phyloP scores from a whole-genome alignment of 495 filamentous ascomycete species.

The Daldinia grandis region DNA sequence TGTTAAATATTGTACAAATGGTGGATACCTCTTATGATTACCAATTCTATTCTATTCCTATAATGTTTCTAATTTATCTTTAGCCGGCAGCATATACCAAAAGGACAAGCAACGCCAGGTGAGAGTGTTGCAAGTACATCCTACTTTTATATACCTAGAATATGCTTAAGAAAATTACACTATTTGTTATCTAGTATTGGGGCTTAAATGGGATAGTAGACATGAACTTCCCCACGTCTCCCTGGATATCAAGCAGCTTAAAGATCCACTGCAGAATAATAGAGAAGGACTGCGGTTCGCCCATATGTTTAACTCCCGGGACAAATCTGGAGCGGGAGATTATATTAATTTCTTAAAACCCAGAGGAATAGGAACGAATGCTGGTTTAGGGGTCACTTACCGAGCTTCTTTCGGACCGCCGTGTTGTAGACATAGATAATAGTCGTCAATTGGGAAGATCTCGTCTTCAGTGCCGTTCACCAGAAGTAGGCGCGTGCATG shows the following conservation, averaged over 20 bases:
- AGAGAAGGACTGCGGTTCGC: slow-evolving; percentile 25
- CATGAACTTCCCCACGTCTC: slow-evolving; percentile 29
- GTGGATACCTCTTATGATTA: too few species aligned
- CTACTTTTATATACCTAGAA: too few species aligned
- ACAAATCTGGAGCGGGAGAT: slow-evolving; percentile 20
- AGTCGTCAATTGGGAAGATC: slow-evolving; percentile 77
- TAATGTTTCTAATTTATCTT: too few species aligned
- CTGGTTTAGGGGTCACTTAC: slow-evolving; percentile 23
- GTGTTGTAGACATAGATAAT: slow-evolving; percentile 64
- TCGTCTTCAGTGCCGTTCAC: slow-evolving; percentile 73
- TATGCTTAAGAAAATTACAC: too few species aligned
- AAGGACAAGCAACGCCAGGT: too few species aligned
- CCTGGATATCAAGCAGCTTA: slow-evolving; percentile 29
- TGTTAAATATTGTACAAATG: too few species aligned
- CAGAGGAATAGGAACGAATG: background rate
- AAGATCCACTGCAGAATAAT: slow-evolving; percentile 36
- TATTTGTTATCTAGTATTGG: slow-evolving; percentile 18
- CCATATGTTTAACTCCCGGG: slow-evolving; percentile 33
- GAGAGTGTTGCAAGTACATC: too few species aligned
- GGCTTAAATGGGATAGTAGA: slow-evolving; percentile 34
- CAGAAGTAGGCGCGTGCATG: slow-evolving; percentile 68
- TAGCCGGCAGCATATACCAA: too few species aligned
- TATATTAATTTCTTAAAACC: background rate
- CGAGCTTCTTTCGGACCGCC: slow-evolving; percentile 71
- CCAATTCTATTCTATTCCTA: too few species aligned